These are phyloP conservation scores for Fusarium annulatum DNA, from an alignment of 2,329 filamentous ascomycete genomes.

Conservation along the genomic window DNA sequence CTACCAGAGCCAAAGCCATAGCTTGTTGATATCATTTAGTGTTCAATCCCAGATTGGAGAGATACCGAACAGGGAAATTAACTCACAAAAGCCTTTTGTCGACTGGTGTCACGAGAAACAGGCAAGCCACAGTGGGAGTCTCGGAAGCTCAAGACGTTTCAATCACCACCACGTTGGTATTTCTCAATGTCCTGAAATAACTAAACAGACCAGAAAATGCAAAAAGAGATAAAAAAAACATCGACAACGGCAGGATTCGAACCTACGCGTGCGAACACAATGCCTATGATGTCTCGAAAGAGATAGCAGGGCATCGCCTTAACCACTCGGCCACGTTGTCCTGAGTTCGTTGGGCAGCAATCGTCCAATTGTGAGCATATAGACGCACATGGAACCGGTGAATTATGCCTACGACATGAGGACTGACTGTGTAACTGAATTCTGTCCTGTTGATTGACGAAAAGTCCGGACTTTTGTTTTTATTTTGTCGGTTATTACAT, in stretches of 20 bases:
- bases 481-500: not conserved
- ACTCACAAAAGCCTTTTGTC: not conserved
- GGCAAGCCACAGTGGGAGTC: not conserved
- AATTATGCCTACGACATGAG: rapidly evolving
- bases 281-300: slow-evolving; percentile 16
- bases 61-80: rapidly evolving
- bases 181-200: rapidly evolving
- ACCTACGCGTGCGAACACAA: slow-evolving; percentile 24
- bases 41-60: rapidly evolving
- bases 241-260: slow-evolving; percentile 19
- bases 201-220: rapidly evolving
- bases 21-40: rapidly evolving
- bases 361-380: rapidly evolving
- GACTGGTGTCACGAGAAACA: not conserved
- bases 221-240: not conserved
- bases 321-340: slow-evolving; percentile 26
- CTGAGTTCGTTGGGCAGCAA: not conserved
- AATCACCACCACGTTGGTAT: not conserved
- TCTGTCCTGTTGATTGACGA: rapidly evolving
- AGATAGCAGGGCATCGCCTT: slow-evolving; percentile 29
- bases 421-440: no score
- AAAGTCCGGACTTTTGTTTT: rapidly evolving
- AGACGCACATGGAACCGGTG: not conserved
- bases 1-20: no score
- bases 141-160: not conserved